A percentile compares a stretch with the other conserved stretches of the same genome.
These are phyloP conservation scores for Pseudopithomyces maydicus DNA, from an alignment of 2,329 filamentous ascomycete species.

Conservation along the genomic window DNA sequence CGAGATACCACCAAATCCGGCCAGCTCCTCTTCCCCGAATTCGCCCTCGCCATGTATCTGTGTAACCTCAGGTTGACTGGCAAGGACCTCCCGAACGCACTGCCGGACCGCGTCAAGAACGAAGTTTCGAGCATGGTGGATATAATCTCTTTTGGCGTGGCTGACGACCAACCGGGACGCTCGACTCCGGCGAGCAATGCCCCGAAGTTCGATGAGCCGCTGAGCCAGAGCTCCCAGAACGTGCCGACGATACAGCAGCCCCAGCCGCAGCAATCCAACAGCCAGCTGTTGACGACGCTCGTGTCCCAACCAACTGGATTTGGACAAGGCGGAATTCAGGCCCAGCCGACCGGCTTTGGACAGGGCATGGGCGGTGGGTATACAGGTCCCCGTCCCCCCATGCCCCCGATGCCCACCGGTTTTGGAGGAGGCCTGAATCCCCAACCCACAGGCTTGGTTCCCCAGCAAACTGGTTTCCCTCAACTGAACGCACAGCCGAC, in stretches of 20 bases:
- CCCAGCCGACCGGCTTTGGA: conserved; percentile 58
- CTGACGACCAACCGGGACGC: conserved; percentile 67
- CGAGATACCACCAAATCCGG: conserved; percentile 96
- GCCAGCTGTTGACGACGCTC: conserved; percentile 62
- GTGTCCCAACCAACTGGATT: conserved; percentile 60
- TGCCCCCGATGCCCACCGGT: conserved; percentile 74
- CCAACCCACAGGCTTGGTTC: conserved; percentile 53
- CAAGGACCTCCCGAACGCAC: conserved; percentile 72
- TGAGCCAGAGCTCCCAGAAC: conserved; percentile 54
- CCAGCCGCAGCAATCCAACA: conserved; percentile 71
- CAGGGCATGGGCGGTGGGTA: conserved; percentile 81
- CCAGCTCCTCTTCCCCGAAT: conserved; percentile 95
- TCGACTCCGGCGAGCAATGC: conserved; percentile 66
- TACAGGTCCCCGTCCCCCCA: conserved; percentile 77
- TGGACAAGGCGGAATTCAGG: conserved; percentile 63
- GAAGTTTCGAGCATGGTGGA: conserved; percentile 99
- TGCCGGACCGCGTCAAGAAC: conserved; percentile 89
- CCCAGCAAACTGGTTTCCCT: conserved; percentile 66
- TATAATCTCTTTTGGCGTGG: conserved; percentile 94
- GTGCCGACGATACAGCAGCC: conserved; percentile 58
- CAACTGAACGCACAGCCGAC: conserved; percentile 91
- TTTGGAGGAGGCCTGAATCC: conserved; percentile 29
- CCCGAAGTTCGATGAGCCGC: conserved; percentile 69
- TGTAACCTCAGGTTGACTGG: conserved; percentile 93
- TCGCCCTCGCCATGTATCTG: conserved; percentile 96